A percentile compares a stretch with the other conserved stretches of the same genome.
phyloP scores from a whole-genome alignment of 768 basidiomycete genomes.

The Myochromella boudieri region DNA sequence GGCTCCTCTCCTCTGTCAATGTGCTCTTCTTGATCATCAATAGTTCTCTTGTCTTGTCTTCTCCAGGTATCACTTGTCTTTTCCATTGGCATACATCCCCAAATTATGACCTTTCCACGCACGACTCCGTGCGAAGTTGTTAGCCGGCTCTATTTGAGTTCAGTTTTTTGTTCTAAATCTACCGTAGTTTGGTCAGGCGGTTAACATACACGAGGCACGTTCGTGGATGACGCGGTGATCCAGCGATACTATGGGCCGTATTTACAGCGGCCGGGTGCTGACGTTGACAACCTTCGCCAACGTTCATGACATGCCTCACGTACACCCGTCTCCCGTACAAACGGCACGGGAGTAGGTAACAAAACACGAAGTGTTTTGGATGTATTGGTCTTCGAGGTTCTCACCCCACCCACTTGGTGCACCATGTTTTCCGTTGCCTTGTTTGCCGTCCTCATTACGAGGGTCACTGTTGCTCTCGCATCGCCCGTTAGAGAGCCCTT shows the following conservation, averaged over 20 bases:
- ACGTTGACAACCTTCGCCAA: background rate
- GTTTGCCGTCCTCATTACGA: conserved; percentile 1
- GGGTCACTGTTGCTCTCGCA: conserved; percentile 1
- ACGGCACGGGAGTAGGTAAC: background rate
- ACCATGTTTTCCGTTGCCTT: conserved; percentile 9
- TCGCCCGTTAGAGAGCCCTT: conserved; percentile 6
- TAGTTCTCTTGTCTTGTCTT: no score
- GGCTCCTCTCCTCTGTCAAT: background rate
- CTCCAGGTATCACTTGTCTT: no score
- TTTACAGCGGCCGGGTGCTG: background rate
- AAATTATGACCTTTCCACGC: no score
- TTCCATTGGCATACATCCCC: no score
- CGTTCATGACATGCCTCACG: background rate
- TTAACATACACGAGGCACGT: no score
- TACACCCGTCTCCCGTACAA: no score
- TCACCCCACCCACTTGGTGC: background rate
- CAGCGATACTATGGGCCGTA: no score
- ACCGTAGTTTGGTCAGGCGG: no score
- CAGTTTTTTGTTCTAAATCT: no score
- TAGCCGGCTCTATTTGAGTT: no score
- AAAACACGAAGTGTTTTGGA: background rate
- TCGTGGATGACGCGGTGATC: no score
- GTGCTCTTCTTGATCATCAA: background rate
- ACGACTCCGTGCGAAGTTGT: no score
- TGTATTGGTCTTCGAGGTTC: conserved; percentile 8